These are phyloP conservation scores for Capronia epimyces DNA, from an alignment of 2,329 filamentous ascomycete species.

Conservation along the genomic window DNA sequence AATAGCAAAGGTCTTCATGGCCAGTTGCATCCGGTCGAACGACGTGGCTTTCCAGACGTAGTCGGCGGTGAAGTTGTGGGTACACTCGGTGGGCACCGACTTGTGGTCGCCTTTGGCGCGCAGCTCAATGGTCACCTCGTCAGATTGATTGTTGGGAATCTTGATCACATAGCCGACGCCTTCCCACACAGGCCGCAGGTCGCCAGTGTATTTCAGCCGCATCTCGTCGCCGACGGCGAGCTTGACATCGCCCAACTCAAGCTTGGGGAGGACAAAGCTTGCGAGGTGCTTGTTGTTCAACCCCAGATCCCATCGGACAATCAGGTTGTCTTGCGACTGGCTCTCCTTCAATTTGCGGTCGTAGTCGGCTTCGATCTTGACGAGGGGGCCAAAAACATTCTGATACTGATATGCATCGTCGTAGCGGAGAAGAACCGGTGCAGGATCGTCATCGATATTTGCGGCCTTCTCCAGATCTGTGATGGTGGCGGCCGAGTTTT, in stretches of 20 bases:
- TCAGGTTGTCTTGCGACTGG: conserved; percentile 91
- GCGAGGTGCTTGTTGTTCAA: conserved; percentile 96
- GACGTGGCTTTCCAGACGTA: conserved; percentile 99
- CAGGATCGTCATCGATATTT: conserved; percentile 89
- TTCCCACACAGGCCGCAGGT: conserved; percentile 87
- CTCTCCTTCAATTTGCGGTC: conserved; percentile 98
- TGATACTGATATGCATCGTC: conserved; percentile 98
- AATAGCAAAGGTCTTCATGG: conserved; percentile 98
- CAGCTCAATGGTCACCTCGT: conserved; percentile 92
- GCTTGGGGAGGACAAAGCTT: conserved; percentile 91
- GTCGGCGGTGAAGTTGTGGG: conserved; percentile 95
- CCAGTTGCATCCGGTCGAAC: conserved; percentile 97
- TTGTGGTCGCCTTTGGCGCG: conserved; percentile 95
- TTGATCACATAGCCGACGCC: conserved; percentile 98
- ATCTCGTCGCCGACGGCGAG: conserved; percentile 97
- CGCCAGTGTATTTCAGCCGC: conserved; percentile 93
- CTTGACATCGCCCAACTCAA: conserved; percentile 96
- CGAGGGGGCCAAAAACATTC: conserved; percentile 94
- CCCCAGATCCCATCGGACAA: conserved; percentile 90
- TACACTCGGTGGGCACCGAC: conserved; percentile 89
- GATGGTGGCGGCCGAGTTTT: conserved; percentile 81
- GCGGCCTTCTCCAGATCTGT: conserved; percentile 86
- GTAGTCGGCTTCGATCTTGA: conserved; percentile 99
- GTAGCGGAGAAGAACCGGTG: conserved; percentile 85
- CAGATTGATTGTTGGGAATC: conserved; percentile 97